A percentile compares a stretch with the other conserved stretches of the same genome.
phyloP scores from a whole-genome alignment of 352 stramenopile species.

The Blastocystis hominis region DNA sequence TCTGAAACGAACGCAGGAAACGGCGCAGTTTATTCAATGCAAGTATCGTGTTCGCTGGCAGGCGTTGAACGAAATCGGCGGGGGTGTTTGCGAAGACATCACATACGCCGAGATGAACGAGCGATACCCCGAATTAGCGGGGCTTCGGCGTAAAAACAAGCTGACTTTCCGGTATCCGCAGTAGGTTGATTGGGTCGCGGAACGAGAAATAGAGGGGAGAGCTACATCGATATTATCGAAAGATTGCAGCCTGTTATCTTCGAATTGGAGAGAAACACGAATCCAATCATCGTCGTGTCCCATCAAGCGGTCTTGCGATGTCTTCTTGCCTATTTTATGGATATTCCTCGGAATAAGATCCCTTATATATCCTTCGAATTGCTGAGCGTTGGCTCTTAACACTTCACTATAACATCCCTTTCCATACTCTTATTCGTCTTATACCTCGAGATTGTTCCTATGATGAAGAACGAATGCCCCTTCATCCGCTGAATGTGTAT shows the following conservation, averaged over 20 bases:
- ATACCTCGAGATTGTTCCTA: constrained; percentile 39
- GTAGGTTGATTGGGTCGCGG: neutral
- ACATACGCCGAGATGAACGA: constrained; percentile 90
- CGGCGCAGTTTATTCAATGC: constrained; percentile 76
- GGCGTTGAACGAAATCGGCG: constrained; percentile 85
- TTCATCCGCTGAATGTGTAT: constrained; percentile 51
- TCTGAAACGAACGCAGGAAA: constrained; percentile 85
- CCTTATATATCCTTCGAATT: constrained; percentile 71
- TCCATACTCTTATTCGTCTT: constrained; percentile 53
- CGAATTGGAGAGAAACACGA: constrained; percentile 86
- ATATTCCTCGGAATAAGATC: constrained; percentile 78
- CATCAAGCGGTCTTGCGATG: constrained; percentile 88
- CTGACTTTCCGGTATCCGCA: constrained; percentile 47
- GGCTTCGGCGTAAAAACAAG: constrained; percentile 15
- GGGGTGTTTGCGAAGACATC: constrained; percentile 86
- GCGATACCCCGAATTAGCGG: constrained; percentile 68
- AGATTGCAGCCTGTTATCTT: constrained; percentile 87
- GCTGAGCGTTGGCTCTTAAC: neutral
- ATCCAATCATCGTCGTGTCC: constrained; percentile 72
- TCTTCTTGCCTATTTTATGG: constrained; percentile 88
- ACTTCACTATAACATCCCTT: constrained; percentile 22
- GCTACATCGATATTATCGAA: constrained; percentile 91
- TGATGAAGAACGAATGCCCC: constrained; percentile 46
- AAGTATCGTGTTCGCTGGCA: constrained; percentile 60
- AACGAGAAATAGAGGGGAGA: constrained; percentile 71